phyloP scores from a whole-genome alignment of 345 rosid species.

The Pseudoturritis turrita region DNA sequence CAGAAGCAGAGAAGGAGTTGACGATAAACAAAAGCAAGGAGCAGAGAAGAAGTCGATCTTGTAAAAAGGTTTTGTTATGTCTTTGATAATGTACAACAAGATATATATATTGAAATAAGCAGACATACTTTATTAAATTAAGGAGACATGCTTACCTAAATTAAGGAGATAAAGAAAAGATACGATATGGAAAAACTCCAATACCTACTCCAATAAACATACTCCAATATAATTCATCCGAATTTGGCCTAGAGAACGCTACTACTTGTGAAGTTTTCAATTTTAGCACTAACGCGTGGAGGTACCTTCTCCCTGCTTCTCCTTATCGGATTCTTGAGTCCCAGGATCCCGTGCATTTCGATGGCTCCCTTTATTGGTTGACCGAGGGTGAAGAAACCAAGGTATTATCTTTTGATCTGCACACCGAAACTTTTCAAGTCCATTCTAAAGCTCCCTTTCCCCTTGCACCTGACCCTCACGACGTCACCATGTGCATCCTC shows the following conservation, averaged over 20 bases:
- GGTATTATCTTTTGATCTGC: neutral
- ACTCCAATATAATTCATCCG: neutral
- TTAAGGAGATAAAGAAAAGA: no score
- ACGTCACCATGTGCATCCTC: neutral
- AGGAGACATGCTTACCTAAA: no score
- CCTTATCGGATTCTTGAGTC: neutral
- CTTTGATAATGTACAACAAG: no score
- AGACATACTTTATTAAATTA: no score
- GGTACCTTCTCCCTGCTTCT: neutral
- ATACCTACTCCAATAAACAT: no score
- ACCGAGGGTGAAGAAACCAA: neutral
- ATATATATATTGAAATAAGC: no score
- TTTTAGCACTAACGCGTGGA: neutral
- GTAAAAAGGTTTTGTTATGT: no score
- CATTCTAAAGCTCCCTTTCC: neutral
- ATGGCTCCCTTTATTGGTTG: neutral
- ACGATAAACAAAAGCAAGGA: no score
- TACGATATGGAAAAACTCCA: no score
- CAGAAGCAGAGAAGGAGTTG: no score
- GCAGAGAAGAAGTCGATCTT: no score
- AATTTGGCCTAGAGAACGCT: neutral
- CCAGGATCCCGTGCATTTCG: neutral
- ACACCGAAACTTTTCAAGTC: neutral
- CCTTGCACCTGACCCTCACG: neutral
- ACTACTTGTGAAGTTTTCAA: neutral